These are phyloP conservation scores for Metschnikowia colocasiae DNA, from an alignment of 805 yeast species.

Conservation along the genomic window DNA sequence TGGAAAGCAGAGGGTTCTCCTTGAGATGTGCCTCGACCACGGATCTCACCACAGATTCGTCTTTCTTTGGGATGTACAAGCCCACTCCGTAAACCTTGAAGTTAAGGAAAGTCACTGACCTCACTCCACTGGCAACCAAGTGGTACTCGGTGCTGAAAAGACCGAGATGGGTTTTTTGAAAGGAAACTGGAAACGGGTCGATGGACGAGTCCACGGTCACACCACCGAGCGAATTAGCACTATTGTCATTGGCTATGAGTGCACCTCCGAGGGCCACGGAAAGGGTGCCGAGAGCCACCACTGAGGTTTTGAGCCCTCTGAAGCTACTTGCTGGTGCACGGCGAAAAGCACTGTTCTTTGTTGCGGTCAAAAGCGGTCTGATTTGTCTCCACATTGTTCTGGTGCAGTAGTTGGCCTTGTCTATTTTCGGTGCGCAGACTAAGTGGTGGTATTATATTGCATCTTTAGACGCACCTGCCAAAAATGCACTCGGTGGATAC, in stretches of 20 bases:
- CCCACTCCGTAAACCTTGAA: conserved; percentile 89
- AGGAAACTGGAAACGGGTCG: conserved; percentile 42
- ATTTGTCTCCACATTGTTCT: conserved; percentile 2
- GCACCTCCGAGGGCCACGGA: conserved; percentile 18
- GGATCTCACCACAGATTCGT: conserved; percentile 27
- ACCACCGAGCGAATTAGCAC: conserved; percentile 18
- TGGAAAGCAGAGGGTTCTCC: conserved; percentile 6
- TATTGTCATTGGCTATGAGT: conserved; percentile 19
- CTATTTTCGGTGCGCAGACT: not conserved
- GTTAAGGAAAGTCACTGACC: conserved; percentile 77
- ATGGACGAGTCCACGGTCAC: conserved; percentile 49
- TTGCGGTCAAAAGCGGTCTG: not conserved
- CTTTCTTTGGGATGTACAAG: conserved; percentile 66
- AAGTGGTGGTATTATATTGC: not conserved
- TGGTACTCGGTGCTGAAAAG: conserved; percentile 39
- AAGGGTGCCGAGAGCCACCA: conserved; percentile 8
- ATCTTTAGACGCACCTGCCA: not conserved
- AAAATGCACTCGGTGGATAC: not conserved
- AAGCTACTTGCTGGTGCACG: not conserved
- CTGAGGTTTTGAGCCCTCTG: conserved; percentile 1
- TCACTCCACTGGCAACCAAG: conserved; percentile 73
- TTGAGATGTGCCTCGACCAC: conserved; percentile 9
- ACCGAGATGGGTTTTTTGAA: conserved; percentile 7
- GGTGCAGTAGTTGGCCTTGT: not conserved
- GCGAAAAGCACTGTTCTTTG: not conserved